Conservation (phyloP, 2,329 filamentous ascomycete genomes). For the Canariomyces notabilis region DNA sequence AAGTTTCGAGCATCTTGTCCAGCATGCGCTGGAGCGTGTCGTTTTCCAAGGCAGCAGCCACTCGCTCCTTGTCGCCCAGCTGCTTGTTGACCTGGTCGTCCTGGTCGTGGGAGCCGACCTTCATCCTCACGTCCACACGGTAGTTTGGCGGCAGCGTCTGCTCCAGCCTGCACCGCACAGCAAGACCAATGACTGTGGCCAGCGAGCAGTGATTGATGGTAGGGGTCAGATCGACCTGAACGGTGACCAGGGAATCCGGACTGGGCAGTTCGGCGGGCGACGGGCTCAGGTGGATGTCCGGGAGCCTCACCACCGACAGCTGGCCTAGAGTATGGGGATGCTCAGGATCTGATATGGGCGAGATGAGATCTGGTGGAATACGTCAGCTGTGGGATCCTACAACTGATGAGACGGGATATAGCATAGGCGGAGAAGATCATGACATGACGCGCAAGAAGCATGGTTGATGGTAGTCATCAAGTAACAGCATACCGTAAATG, state of each 20-base stretch:
- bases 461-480: neutral
- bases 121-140: constrained; percentile 86
- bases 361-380: constrained; percentile 76
- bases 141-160: constrained; percentile 88
- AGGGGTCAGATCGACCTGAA: constrained; percentile 86
- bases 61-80: constrained; percentile 90
- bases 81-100: constrained; percentile 97
- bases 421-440: constrained; percentile 15
- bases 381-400: constrained; percentile 32
- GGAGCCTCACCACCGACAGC: constrained; percentile 90
- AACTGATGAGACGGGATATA: neutral
- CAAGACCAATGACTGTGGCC: constrained; percentile 91
- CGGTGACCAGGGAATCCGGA: constrained; percentile 58
- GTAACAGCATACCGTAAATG: constrained; percentile 67
- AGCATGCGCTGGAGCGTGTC: constrained; percentile 82
- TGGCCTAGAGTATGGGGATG: constrained; percentile 92
- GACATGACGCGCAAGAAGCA: neutral
- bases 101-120: constrained; percentile 91
- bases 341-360: constrained; percentile 91
- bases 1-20: constrained; percentile 89
- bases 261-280: constrained; percentile 51
- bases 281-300: constrained; percentile 77
- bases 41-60: constrained; percentile 92
- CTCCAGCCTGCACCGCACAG: constrained; percentile 85
- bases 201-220: constrained; percentile 96